Base-by-base conservation (phyloP, 495 filamentous ascomycete genomes). In the Echria macrotheca region DNA sequence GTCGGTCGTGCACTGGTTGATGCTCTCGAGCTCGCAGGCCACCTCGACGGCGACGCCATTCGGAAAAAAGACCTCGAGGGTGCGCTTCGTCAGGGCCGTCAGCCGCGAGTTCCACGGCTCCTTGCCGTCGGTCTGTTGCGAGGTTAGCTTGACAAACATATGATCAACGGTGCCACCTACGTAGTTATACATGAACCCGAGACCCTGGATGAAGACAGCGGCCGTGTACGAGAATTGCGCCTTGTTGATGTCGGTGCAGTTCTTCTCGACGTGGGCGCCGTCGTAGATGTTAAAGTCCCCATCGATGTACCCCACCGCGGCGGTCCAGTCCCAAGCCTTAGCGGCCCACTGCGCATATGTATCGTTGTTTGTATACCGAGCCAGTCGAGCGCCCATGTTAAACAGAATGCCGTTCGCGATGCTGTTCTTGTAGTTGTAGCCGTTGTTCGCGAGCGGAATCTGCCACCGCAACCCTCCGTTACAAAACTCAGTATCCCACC, bases 371-470 rank as follows among this genome's bases (percentile, higher is more conserved):
- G 85, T 88, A 53, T 84, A 84, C 42, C 68, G 69, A 0, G 79
- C 82, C 45, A 91, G 64, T 2, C 86, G 74, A 0, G 86, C 76
- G 4, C 78, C 84, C 18, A 91, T 63, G 47, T 91, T 81, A 66
- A 93, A 86, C 62, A 86, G 83, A 24, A 81, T 77, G 10, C 78
- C 83, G 44, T 85, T 88, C 5, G 84, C 79, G 49, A 85, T 69
- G 52, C 35, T 73, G 63, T 88, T 91, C 66, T 91, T 85, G 71
- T 91, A 91, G 44, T 82, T 75, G 49, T 86, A 93, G 0, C 88
- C 87, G 10, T 68, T 73, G 55, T 87, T 87, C 55, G 73, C 78
- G 0, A 76, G 70, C 58, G 79, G 81, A 36, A 91, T 83, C 68
- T 91, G 85, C 87, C 86, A 91, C 17, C 80, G 71, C 55, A 93